Evolutionary conservation across 1,139 yeast genomes (phyloP).

Genomic region (Nakaseomyces bracarensis): DNA sequence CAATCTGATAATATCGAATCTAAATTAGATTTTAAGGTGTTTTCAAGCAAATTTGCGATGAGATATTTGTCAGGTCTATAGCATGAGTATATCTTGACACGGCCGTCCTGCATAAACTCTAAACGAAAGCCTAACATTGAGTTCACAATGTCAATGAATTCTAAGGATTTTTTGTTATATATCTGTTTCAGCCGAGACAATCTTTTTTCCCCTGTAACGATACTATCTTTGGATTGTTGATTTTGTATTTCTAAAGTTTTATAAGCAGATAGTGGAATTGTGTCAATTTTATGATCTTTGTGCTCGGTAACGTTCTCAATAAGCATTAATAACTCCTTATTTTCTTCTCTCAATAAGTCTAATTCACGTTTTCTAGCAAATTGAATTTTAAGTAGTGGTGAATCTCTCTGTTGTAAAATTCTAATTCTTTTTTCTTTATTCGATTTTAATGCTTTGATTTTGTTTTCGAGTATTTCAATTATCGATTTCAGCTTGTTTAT

Average conservation of each 20-base stretch:
- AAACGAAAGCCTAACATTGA: constrained; percentile 65
- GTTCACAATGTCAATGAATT: constrained; percentile 61
- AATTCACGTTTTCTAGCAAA: constrained; percentile 48
- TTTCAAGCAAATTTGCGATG: constrained; percentile 31
- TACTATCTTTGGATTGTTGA: constrained; percentile 40
- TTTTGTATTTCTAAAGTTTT: constrained; percentile 56
- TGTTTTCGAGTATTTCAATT: constrained; percentile 33
- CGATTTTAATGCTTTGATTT: constrained; percentile 32
- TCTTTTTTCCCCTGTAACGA: constrained; percentile 49
- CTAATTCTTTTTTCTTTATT: constrained; percentile 39
- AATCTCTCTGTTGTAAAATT: constrained; percentile 55
- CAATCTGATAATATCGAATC: constrained; percentile 34
- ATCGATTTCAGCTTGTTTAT: constrained; percentile 36
- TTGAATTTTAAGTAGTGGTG: constrained; percentile 63
- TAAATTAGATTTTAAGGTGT: constrained; percentile 31
- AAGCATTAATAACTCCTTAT: constrained; percentile 41
- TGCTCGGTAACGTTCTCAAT: constrained; percentile 11
- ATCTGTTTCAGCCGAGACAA: constrained; percentile 53
- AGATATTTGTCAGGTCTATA: constrained; percentile 35
- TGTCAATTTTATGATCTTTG: constrained; percentile 17
- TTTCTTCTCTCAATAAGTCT: constrained; percentile 50
- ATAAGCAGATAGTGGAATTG: constrained; percentile 55
- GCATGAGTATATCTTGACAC: constrained; percentile 59
- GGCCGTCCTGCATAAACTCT: constrained; percentile 60
- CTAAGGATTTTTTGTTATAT: constrained; percentile 64